Conservation (phyloP, 1,284 basidiomycete genomes). For the Trametes hirsuta region DNA sequence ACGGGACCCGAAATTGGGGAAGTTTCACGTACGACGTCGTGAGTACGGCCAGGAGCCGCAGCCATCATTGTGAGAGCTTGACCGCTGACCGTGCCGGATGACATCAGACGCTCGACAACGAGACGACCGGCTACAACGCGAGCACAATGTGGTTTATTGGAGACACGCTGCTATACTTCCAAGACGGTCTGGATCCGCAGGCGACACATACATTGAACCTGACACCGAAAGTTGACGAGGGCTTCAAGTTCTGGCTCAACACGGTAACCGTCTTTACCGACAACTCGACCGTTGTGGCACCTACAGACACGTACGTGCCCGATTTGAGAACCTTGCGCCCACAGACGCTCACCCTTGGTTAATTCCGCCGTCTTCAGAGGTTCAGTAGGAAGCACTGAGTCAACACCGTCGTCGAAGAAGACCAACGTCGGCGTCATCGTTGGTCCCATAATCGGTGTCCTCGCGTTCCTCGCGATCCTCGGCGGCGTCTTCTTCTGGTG, state of each 20-base stretch:
- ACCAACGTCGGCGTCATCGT: conserved; percentile 14
- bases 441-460: conserved; percentile 11
- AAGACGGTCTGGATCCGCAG: conserved; percentile 38
- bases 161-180: conserved; percentile 38
- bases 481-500: conserved; percentile 1
- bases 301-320: not conserved
- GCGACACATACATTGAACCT: conserved; percentile 33
- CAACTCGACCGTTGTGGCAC: not conserved
- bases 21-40: conserved; percentile 35
- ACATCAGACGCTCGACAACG: conserved; percentile 30
- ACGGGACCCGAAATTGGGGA: conserved; percentile 31
- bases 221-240: conserved; percentile 27
- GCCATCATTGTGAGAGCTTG: too few species aligned
- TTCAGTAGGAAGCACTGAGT: not conserved
- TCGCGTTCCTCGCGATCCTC: conserved; percentile 11
- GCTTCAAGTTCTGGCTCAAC: conserved; percentile 25
- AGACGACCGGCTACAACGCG: conserved; percentile 31
- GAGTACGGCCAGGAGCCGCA: conserved; percentile 6
- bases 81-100: not conserved
- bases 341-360: not conserved
- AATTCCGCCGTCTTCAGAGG: too few species aligned
- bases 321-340: not conserved
- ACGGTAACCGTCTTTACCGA: conserved; percentile 23
- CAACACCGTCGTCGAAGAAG: not conserved
- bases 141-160: conserved; percentile 38